Evolutionary conservation across 176 grass and related monocot species (phyloP), one percentile per base, ranked within the genome.

Genomic region (Tuctoria greenei): DNA sequence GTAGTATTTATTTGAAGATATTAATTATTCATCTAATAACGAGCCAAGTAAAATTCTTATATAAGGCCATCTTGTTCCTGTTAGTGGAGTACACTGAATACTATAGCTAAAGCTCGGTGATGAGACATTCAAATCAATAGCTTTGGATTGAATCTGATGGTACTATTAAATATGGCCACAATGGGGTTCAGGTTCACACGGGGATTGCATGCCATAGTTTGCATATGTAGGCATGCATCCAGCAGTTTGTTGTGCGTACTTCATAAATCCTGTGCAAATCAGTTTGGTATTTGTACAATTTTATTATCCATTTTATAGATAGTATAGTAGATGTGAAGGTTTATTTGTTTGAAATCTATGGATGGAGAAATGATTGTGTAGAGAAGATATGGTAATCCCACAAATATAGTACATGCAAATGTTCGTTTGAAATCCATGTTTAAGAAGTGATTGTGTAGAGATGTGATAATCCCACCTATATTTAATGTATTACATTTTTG

Each of bases 401-500:
- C 45, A 5, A 47, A 46, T 67, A 55, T 86, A 18, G 17, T 61
- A 61, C 52, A 69, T 36, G 18, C 18, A n/a, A 72, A 9, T 43
- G 14, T n/a, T 47, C 68, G 18, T 69, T 62, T 76, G 45, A 70
- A 80, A 26, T 49, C 5, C 67, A 23, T 65, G 54, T 72, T 66
- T 20, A 8, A 54, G 51, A 54, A 54, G 21, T 54, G 20, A 54
- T 54, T 54, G 55, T 51, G 5, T 68, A 20, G 16, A 77, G 17
- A 62, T 43, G 70, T 15, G 52, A 49, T 70, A 47, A 47, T 63
- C 1, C 7, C 34, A 47, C 45, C 26, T 63, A 37, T 75, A 55
- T 86, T 69, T 79, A 21, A 68, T 63, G 55, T 64, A 77, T 73
- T 73, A 71, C 67, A 62, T 85, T 81, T 58, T 58, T 23, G n/a